These are phyloP conservation scores for Neofusicoccum sp. DNA, from an alignment of 2,329 filamentous ascomycete genomes.

Conservation along the genomic window DNA sequence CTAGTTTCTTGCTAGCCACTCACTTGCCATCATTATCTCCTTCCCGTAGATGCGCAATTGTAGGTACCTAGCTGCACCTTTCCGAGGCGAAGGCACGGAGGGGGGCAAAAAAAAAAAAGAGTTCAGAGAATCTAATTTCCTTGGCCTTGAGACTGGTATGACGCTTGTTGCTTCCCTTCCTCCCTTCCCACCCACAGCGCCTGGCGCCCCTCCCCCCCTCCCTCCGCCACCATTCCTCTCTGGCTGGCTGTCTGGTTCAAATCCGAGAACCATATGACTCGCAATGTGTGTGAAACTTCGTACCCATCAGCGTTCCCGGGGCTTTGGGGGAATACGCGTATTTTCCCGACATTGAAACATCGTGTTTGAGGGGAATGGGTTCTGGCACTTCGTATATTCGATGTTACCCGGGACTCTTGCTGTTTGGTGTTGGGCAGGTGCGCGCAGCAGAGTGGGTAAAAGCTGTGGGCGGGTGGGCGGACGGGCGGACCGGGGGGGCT, in stretches of 20 bases:
- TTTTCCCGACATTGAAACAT: neutral
- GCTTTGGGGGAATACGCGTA: neutral
- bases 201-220: too few species aligned
- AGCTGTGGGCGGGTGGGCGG: conserved; percentile 1
- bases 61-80: too few species aligned
- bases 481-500: neutral
- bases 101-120: too few species aligned
- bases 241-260: neutral
- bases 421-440: neutral
- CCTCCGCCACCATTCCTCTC: too few species aligned
- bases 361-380: neutral
- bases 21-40: too few species aligned
- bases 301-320: neutral
- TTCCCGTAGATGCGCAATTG: too few species aligned
- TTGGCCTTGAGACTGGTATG: too few species aligned
- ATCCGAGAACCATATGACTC: neutral
- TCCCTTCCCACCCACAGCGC: too few species aligned
- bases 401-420: neutral
- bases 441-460: neutral
- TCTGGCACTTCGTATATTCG: conserved; percentile 5
- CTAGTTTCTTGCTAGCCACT: too few species aligned
- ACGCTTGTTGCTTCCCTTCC: too few species aligned
- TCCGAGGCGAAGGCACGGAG: too few species aligned
- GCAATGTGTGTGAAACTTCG: conserved; percentile 10
- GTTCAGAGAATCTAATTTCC: too few species aligned